A percentile compares a stretch with the other conserved stretches of the same genome.
These are phyloP conservation scores for Guyanaporus albipodus DNA, from an alignment of 768 basidiomycete genomes.

Conservation along the genomic window DNA sequence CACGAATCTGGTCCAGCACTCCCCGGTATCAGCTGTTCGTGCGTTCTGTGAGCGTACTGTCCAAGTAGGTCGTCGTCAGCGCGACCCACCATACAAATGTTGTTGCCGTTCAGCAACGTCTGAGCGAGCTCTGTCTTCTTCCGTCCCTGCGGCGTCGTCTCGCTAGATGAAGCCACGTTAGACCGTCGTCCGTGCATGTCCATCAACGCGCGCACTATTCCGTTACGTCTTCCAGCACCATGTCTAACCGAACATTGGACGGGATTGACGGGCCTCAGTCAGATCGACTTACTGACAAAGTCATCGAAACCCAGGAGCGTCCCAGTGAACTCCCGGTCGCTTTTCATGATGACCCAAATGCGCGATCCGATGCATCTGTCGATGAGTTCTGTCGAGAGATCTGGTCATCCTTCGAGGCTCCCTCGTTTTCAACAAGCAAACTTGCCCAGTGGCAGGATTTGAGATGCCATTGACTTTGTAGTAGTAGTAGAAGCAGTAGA, in stretches of 20 bases:
- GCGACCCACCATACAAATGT: conserved; percentile 86
- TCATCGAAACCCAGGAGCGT: conserved; percentile 96
- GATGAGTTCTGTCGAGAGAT: conserved; percentile 67
- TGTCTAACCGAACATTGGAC: conserved; percentile 46
- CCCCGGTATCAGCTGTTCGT: conserved; percentile 58
- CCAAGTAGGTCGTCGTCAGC: background rate
- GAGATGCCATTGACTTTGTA: conserved; percentile 74
- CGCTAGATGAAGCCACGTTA: conserved; percentile 45
- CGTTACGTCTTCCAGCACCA: conserved; percentile 94
- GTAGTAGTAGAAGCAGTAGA: background rate
- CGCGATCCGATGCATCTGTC: conserved; percentile 96
- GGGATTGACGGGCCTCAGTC: background rate
- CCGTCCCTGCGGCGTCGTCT: conserved; percentile 76
- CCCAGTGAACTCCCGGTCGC: conserved; percentile 94
- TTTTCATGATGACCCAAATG: conserved; percentile 99
- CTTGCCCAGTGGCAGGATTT: conserved; percentile 88
- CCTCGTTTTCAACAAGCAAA: background rate
- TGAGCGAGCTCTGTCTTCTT: conserved; percentile 82
- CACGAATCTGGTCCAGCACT: conserved; percentile 59
- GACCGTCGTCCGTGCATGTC: background rate
- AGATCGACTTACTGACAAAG: conserved; percentile 86
- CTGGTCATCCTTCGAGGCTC: background rate
- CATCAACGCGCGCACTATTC: conserved; percentile 69
- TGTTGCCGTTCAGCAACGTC: conserved; percentile 90
- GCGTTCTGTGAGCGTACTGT: conserved; percentile 4